Evolutionary conservation across 768 basidiomycete genomes (phyloP).

Genomic region (Suillus occidentalis): DNA sequence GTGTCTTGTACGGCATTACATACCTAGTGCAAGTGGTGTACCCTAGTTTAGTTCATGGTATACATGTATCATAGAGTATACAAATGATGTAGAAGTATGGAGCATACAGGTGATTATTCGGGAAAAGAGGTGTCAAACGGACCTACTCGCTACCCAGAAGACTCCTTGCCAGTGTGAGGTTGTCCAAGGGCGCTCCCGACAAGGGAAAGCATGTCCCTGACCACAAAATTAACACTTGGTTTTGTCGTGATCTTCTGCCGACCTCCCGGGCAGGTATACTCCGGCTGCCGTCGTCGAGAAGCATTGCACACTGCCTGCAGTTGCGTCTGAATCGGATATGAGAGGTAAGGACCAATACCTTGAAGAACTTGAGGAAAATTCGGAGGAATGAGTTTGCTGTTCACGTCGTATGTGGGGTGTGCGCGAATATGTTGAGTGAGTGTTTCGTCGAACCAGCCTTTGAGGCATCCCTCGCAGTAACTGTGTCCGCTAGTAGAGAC

Average conservation of each 20-base stretch:
- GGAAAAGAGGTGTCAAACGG: slow-evolving; percentile 53
- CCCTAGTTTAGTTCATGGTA: too few species aligned
- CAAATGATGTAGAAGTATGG: too few species aligned
- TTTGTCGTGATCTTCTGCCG: slow-evolving; percentile 46
- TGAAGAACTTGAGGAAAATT: slow-evolving; percentile 22
- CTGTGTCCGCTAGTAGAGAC: slow-evolving; percentile 78
- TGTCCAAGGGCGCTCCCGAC: slow-evolving; percentile 52
- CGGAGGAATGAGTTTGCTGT: slow-evolving; percentile 21
- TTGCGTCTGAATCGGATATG: slow-evolving; percentile 17
- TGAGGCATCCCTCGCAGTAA: slow-evolving; percentile 63
- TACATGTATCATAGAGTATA: too few species aligned
- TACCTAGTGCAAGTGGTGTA: too few species aligned
- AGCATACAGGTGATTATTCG: slow-evolving; percentile 9
- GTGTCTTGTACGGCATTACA: too few species aligned
- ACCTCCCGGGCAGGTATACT: slow-evolving; percentile 71
- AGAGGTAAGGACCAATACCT: slow-evolving; percentile 8
- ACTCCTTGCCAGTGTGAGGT: slow-evolving; percentile 33
- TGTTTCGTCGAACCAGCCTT: slow-evolving; percentile 51
- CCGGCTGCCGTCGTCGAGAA: slow-evolving; percentile 38
- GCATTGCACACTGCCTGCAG: slow-evolving; percentile 20
- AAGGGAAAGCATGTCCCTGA: slow-evolving; percentile 56
- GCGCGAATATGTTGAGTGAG: slow-evolving; percentile 48
- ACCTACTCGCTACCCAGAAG: slow-evolving; percentile 12
- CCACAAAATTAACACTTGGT: slow-evolving; percentile 60
- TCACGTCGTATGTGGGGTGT: slow-evolving; percentile 45